Evolutionary conservation across 108 stramenopile species (phyloP), one percentile per base, ranked within the genome.

Genomic region (Cyclotella choctawhatcheeana): DNA sequence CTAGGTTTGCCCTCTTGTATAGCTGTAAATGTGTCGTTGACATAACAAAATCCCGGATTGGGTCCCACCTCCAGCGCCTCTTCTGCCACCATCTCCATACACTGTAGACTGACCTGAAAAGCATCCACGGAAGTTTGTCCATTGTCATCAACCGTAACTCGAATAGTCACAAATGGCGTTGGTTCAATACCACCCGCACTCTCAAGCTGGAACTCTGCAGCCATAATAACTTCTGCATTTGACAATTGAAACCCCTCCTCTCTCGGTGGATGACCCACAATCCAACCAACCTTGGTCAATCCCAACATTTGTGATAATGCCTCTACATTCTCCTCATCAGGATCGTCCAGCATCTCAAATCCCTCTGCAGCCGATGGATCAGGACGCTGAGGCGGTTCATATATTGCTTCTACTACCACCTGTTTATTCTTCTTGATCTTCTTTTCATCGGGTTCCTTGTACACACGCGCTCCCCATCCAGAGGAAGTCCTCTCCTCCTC

Each of bases 51-150:
- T 67, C 93, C 93, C 16, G 88, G 94, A 70, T 98, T 83, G 29
- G 88, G 82, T 47, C 87, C 87, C 25, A 90, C 74, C 61, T 90
- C 91, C 51, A 96, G 58, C 4, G 96, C 98, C 48, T 97, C 96
- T 74, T 99, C 98, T 5, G 98, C 98, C 21, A 91, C 97, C 98
- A 99, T 99, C 67, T 96, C 97, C 97, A 99, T 97, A 76, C 96
- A 97, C 70, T 97, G 97, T 73, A 89, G 81, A 27, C 84, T 86
- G 17, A 98, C 95, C 85, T 97, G 96, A 82, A 96, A 99, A 27
- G 95, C 97, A 58, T 97, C 96, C 24, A 97, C 92, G 21, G 86
- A 75, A 2, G 88, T 89, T 60, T 82, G 86, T 24, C 95, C 97
- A 59, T 96, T 89, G 37, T 83, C 81, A 2, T 81, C 89, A 8